Conservation (phyloP, 768 basidiomycete genomes). For the Tulasnella sp. region DNA sequence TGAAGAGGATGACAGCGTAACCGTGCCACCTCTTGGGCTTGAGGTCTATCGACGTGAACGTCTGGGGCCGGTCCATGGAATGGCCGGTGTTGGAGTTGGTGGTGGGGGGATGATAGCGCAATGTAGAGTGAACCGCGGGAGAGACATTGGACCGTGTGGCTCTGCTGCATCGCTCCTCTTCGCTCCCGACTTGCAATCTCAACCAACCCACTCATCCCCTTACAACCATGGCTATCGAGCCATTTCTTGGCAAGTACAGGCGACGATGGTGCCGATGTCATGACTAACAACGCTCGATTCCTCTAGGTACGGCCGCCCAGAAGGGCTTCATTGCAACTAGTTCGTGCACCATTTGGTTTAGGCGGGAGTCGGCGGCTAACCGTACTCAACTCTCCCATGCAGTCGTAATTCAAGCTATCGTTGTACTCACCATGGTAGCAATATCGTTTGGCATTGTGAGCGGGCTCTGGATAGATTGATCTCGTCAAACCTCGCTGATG, state of each 20-base stretch:
- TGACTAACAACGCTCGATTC: background rate
- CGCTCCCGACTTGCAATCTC: background rate
- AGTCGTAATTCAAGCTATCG: conserved; percentile 50
- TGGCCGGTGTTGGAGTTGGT: background rate
- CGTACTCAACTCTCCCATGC: conserved; percentile 41
- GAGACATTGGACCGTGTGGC: background rate
- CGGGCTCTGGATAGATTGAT: background rate
- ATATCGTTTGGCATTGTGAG: conserved; percentile 59
- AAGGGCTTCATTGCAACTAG: conserved; percentile 57
- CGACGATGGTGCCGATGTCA: background rate
- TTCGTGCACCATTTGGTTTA: conserved; percentile 49
- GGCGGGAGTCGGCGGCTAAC: background rate
- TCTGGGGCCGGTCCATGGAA: background rate
- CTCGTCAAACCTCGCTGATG: background rate
- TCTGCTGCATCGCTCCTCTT: conserved; percentile 7
- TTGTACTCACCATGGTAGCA: conserved; percentile 71
- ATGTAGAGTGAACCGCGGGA: background rate
- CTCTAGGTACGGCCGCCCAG: conserved; percentile 28
- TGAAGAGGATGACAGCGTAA: conserved; percentile 74
- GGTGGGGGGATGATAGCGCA: background rate
- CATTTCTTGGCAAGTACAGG: conserved; percentile 14
- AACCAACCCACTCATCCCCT: background rate
- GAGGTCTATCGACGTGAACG: conserved; percentile 53
- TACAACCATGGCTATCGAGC: conserved; percentile 29
- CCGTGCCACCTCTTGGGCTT: conserved; percentile 76